Evolutionary conservation across 257 asterid species (phyloP), one percentile per base, ranked within the genome.

Genomic region (Nicotiana undulata): DNA sequence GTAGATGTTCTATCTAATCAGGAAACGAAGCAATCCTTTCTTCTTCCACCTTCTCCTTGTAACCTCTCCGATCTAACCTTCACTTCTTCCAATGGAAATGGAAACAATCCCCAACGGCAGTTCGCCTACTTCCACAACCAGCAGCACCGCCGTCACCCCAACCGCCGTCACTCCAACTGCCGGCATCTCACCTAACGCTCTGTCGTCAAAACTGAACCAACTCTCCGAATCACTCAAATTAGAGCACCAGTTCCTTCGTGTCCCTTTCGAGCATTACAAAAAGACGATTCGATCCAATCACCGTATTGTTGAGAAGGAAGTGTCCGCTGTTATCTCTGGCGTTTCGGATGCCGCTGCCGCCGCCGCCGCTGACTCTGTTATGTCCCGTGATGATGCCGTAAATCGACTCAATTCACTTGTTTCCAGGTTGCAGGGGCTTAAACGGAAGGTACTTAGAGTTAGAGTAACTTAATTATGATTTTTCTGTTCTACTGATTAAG

Each of bases 171-270:
- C 65, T 6, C 56, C 66, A 4, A 53, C 76, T 2, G 49, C 81
- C 22, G 79, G 82, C 0, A 74, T 80, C 59, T 37, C 85, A 32
- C 55, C 85, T 16, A 51, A 75, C 5, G 44, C 87, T 44, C 86
- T 92, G 22, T 85, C 97, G 15, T 91, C 97, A 31, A 89, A 86
- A 85, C 67, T 81, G 53, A 94, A 88, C 66, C 91, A 82, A 52
- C 85, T 94, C 7, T 82, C 90, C 37, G 98, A 96, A 84, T 90
- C 92, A 16, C 84, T 96, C 63, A 96, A 94, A 84, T 87, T 94
- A 49, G 99, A 94, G 84, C 97, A 96, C 85, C 99, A 96, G 88
- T 89, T 96, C 83, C 93, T 96, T 44, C 95, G 99, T 24, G 99
- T 94, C n/a, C 98, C 98, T 3, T 94, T 94, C 89, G 98, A 96